Evolutionary conservation across 2,329 filamentous ascomycete species (phyloP).

Genomic region (Gaeumannomyces sp.): DNA sequence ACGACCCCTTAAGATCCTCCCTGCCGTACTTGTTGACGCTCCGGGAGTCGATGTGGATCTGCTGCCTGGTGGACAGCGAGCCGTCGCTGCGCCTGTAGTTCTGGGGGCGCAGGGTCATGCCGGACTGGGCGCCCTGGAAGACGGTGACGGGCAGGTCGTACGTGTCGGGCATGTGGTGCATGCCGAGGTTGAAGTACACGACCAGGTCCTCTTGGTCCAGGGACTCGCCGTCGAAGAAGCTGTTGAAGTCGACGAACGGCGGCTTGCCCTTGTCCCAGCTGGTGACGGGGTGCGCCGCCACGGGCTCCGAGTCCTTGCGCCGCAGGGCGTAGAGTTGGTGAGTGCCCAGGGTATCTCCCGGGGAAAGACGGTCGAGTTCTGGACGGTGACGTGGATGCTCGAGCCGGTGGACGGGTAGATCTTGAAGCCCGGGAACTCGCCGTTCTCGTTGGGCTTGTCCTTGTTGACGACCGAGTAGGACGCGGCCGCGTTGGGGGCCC

Average conservation of each 20-base stretch:
- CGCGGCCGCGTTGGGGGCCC: constrained; percentile 22
- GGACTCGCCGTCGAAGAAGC: constrained; percentile 9
- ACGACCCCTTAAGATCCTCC: constrained; percentile 5
- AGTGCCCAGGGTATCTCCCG: constrained; percentile 2
- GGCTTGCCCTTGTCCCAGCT: not conserved
- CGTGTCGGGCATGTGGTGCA: constrained; percentile 9
- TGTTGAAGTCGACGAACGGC: constrained; percentile 5
- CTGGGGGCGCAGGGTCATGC: constrained; percentile 5
- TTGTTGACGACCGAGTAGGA: constrained; percentile 30
- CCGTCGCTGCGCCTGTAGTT: constrained; percentile 5
- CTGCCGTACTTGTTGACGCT: constrained; percentile 4
- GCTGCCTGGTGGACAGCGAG: constrained; percentile 4
- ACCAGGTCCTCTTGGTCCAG: constrained; percentile 8
- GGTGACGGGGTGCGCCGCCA: constrained; percentile 2
- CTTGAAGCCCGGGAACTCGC: constrained; percentile 30
- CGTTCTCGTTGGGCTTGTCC: constrained; percentile 27
- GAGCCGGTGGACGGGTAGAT: constrained; percentile 23
- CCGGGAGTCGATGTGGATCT: constrained; percentile 2
- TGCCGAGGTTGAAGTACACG: constrained; percentile 7
- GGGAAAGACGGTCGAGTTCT: constrained; percentile 7
- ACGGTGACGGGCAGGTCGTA: constrained; percentile 16
- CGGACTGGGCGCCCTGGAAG: constrained; percentile 8
- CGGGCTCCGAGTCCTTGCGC: constrained; percentile 9
- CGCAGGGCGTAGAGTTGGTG: constrained; percentile 5
- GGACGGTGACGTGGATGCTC: constrained; percentile 15